Evolutionary conservation across 352 stramenopile genomes (phyloP), one percentile per base, ranked within the genome.

Genomic region (Globisporangium megalacanthum): DNA sequence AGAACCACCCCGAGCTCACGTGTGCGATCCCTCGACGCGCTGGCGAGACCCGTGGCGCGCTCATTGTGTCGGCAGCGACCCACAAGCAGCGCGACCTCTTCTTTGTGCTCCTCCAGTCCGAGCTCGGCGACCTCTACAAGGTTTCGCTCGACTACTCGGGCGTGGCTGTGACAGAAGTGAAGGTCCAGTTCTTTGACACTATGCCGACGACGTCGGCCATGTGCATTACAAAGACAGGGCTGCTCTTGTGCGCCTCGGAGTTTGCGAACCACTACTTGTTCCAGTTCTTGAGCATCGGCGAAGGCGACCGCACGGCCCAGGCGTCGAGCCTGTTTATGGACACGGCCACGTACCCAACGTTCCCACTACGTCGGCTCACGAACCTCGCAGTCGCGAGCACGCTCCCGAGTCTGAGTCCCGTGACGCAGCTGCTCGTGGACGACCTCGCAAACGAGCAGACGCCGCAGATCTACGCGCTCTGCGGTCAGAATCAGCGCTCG

Each of bases 81-180:
- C 91, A 99, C 72, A 94, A 97, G 65, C 92, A 98, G 56, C 77
- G 85, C 49, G 85, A 94, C 61, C 83, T 99, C 51, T 99, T 99
- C 62, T 99, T 99, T 77, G 97, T 98, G 46, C 62, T 99, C 29
- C 68, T 98, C 22, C 97, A 99, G 77, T 97, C 89, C 1, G 97
- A 99, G 69, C 73, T 98, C 29, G 97, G 97, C 35, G 97, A 99
- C 77, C 69, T 99, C 33, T 99, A 98, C 86, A 99, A 99, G 71
- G 90, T 99, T 31, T 98, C 92, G 36, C 74, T 99, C 14, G 79
- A 91, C 25, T 86, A 97, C 66, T 77, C 89, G 29, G 75, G 82
- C 10, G 86, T 79, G 25, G 77, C 79, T 9, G 86, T 94, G 37
- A 84, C 89, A 35, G 82, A 94, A 52, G 77, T 96, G 50, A 96